Conservation (phyloP, 1,284 basidiomycete species). For the Rhodotorula sp. region DNA sequence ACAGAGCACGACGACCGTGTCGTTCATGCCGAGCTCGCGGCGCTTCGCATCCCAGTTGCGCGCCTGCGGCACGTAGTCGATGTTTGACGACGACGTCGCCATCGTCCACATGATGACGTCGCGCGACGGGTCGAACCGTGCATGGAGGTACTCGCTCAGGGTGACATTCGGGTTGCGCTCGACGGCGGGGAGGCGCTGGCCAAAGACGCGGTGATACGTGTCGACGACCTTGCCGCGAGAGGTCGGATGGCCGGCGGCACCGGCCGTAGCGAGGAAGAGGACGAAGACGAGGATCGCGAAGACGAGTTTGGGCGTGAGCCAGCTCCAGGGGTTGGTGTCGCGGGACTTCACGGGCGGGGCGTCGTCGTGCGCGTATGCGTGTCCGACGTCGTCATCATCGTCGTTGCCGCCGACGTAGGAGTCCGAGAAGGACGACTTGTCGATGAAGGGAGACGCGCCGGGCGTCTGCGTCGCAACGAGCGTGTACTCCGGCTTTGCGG, state of each 20-base stretch:
- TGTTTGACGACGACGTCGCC: conserved; percentile 2
- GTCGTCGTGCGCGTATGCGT: background rate
- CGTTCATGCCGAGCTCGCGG: conserved; percentile 15
- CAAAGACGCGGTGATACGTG: no score
- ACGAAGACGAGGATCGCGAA: background rate
- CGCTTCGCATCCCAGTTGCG: conserved; percentile 19
- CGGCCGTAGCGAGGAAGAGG: background rate
- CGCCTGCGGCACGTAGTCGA: conserved; percentile 12
- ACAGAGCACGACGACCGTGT: conserved; percentile 11
- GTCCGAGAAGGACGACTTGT: no score
- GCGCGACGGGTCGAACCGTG: background rate
- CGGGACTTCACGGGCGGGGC: background rate
- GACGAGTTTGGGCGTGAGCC: background rate
- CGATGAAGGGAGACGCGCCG: no score
- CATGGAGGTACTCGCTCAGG: conserved; percentile 5
- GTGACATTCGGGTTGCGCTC: conserved; percentile 9
- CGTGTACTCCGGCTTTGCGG: no score
- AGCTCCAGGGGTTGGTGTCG: background rate
- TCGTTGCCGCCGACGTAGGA: background rate
- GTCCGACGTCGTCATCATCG: background rate
- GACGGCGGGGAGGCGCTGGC: background rate
- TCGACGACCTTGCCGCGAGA: background rate
- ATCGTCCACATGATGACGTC: conserved; percentile 9
- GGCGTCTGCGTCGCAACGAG: no score
- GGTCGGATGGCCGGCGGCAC: background rate